Conservation (phyloP, 257 asterid genomes). For the Handroanthus guayacan region DNA sequence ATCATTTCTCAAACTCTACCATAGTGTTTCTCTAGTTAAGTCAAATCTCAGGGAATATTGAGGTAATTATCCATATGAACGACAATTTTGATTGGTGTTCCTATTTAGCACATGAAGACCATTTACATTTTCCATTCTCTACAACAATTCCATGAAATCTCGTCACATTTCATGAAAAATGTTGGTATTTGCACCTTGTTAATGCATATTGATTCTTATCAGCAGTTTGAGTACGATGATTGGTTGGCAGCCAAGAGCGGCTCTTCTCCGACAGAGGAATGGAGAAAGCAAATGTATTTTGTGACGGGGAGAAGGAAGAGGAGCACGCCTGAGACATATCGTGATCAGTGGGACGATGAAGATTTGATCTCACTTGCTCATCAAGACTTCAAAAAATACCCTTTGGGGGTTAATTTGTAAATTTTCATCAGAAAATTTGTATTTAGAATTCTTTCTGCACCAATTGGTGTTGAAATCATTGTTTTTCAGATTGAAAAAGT, state of each 20-base stretch:
- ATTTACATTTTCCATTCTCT: too few relatives aligned
- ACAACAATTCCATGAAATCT: not conserved
- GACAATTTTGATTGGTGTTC: not conserved
- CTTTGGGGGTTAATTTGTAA: conserved; percentile 4
- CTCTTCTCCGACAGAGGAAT: conserved; percentile 60
- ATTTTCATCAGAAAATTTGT: not conserved
- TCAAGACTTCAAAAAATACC: conserved; percentile 59
- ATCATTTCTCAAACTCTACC: too few relatives aligned
- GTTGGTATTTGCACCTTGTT: not conserved
- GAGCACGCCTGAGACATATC: conserved; percentile 65
- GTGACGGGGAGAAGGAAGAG: conserved; percentile 62
- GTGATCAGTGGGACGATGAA: conserved; percentile 87
- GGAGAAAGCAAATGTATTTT: conserved; percentile 81
- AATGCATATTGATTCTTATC: not conserved
- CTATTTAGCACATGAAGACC: not conserved
- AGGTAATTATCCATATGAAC: too few relatives aligned
- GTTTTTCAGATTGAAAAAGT: not conserved
- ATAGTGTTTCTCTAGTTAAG: too few relatives aligned
- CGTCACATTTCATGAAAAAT: not conserved
- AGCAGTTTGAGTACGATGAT: conserved; percentile 85
- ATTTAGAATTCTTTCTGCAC: not conserved
- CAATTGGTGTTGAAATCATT: not conserved
- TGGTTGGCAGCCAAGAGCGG: conserved; percentile 81
- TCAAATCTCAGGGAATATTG: too few relatives aligned
- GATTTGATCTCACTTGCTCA: conserved; percentile 61